Evolutionary conservation across 495 filamentous ascomycete species (phyloP), one percentile per base, ranked within the genome.

Genomic region (Neurospora sp.): DNA sequence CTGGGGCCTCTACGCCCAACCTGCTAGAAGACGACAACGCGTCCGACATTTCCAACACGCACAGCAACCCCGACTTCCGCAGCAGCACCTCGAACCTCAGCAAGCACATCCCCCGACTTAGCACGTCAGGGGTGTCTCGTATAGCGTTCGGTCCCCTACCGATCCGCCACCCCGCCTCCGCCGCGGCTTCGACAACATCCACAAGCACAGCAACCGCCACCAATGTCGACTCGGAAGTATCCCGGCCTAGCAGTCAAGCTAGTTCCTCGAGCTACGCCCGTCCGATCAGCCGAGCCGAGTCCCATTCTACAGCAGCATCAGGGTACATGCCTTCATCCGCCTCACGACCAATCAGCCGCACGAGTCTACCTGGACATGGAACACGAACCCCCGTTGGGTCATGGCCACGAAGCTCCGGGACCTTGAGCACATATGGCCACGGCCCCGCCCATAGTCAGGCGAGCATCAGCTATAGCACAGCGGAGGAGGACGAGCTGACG

Each of bases 371-470:
- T 6, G 87, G 90, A 39, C 84, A 84, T 7, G 87, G 90, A 4
- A 81, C 89, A 16, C 88, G 91, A 41, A 94, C 92, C 4, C 90
- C 92, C 10, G 77, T 90, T 31, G 85, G 85, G 46, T 83, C 89
- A 37, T 89, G 90, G 11, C 82, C 88, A 69, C 89, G 87, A 59
- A 89, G 86, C 75, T 79, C 85, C 5, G 74, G 76, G 35, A 70
- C 70, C 23, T 39, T 75, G 72, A 39, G 69, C 38, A 46, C 42
- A 3, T 38, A 69, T 2, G 54, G 54, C 10, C 86, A 89, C 72
- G 83, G 83, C 4, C 86, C 87, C 54, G 84, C 83, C 69, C 79
- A 73, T 75, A 86, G 79, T 75, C 78, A 82, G 18, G 54, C 54
- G 18, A 84, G 81, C 75, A 79, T 77, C 75, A 86, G 82, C 78